Evolutionary conservation across 495 filamentous ascomycete species (phyloP).

Genomic region (Penicillium mononematosum): DNA sequence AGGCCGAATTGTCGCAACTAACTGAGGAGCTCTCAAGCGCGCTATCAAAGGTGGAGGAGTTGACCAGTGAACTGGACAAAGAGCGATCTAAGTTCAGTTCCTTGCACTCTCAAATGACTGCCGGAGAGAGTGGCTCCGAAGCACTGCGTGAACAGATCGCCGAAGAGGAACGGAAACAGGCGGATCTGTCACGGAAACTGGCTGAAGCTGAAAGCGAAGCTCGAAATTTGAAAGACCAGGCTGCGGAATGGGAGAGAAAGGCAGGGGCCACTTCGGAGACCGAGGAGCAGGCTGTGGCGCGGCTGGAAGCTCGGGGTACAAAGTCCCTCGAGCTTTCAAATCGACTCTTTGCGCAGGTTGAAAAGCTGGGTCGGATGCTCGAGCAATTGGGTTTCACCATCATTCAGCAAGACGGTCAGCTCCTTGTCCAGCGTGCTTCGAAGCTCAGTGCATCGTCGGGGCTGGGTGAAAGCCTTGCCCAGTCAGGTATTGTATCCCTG

Average conservation of each 20-base stretch:
- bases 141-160: slow-evolving; percentile 67
- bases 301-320: slow-evolving; percentile 61
- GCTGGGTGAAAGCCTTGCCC: slow-evolving; percentile 58
- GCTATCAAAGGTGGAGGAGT: slow-evolving; percentile 53
- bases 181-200: slow-evolving; percentile 60
- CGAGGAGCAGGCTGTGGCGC: slow-evolving; percentile 43
- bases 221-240: slow-evolving; percentile 65
- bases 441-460: slow-evolving; percentile 61
- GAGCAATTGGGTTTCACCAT: slow-evolving; percentile 82
- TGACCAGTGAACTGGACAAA: slow-evolving; percentile 64
- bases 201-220: slow-evolving; percentile 63
- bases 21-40: slow-evolving; percentile 51
- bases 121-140: slow-evolving; percentile 78
- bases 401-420: slow-evolving; percentile 66
- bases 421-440: slow-evolving; percentile 72
- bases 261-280: slow-evolving; percentile 52
- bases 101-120: slow-evolving; percentile 66
- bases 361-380: slow-evolving; percentile 71
- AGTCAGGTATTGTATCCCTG: slow-evolving; percentile 54
- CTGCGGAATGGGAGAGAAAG: slow-evolving; percentile 57
- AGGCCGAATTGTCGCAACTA: slow-evolving; percentile 39
- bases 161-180: slow-evolving; percentile 65
- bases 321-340: slow-evolving; percentile 80
- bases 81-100: slow-evolving; percentile 63
- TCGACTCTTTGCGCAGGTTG: slow-evolving; percentile 72